These are phyloP conservation scores for Lactarius quietus DNA, from an alignment of 768 basidiomycete genomes.

Conservation along the genomic window DNA sequence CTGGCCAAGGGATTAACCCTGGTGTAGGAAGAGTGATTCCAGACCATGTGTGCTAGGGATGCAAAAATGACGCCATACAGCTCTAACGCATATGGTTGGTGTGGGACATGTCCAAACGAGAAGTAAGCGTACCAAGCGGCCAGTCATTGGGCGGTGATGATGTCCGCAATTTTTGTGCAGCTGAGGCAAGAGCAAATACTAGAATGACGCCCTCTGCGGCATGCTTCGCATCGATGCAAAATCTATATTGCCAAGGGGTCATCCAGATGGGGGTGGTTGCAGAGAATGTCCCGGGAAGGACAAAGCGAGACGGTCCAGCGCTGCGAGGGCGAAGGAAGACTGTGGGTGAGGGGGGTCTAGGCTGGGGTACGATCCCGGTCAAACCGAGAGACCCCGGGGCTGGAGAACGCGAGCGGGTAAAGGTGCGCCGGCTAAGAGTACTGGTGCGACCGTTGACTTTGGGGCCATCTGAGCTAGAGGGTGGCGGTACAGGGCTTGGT, in stretches of 20 bases:
- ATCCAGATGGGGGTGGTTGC: slow-evolving; percentile 45
- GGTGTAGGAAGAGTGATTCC: slow-evolving; percentile 21
- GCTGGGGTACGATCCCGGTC: slow-evolving; percentile 36
- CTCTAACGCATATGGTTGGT: slow-evolving; percentile 15
- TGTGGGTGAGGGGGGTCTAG: slow-evolving; percentile 41
- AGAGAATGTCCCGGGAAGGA: slow-evolving; percentile 50
- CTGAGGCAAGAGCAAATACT: slow-evolving; percentile 56
- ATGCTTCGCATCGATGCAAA: slow-evolving; percentile 59
- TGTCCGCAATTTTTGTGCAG: slow-evolving; percentile 46
- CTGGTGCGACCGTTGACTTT: slow-evolving; percentile 38
- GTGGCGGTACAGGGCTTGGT: slow-evolving; percentile 16
- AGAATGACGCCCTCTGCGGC: slow-evolving; percentile 64
- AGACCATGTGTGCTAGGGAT: slow-evolving; percentile 22
- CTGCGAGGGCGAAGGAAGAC: slow-evolving; percentile 41
- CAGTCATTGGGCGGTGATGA: slow-evolving; percentile 18
- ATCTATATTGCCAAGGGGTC: slow-evolving; percentile 39
- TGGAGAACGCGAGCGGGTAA: slow-evolving; percentile 75
- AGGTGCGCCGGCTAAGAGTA: slow-evolving; percentile 41
- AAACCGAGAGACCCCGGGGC: slow-evolving; percentile 38
- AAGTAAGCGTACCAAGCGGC: slow-evolving; percentile 22
- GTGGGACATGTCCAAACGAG: not conserved
- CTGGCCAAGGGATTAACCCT: slow-evolving; percentile 3
- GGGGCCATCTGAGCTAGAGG: slow-evolving; percentile 39
- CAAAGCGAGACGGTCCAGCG: slow-evolving; percentile 27
- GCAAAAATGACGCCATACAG: slow-evolving; percentile 21